Percentiles rank a stretch among this genome's conserved stretches.
phyloP scores from a whole-genome alignment of 2,329 filamentous ascomycete genomes.

The Fusarium paranaense region DNA sequence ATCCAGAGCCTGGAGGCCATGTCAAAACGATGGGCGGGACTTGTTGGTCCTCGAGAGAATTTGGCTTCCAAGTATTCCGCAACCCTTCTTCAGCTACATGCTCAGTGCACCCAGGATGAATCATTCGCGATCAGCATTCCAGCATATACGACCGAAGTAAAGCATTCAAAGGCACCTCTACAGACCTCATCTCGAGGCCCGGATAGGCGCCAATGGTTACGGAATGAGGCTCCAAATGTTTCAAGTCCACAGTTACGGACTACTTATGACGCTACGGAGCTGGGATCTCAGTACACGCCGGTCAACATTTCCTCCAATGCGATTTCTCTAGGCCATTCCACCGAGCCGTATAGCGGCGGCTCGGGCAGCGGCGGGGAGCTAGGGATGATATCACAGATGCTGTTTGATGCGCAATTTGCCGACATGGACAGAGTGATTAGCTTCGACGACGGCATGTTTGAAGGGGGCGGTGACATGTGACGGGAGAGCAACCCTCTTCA shows the following conservation, averaged over 20 bases:
- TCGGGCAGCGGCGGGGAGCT: neutral
- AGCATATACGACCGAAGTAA: conserved; percentile 29
- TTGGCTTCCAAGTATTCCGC: neutral
- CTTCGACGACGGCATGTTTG: conserved; percentile 61
- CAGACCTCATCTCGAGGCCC: neutral
- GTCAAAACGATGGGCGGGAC: conserved; percentile 35
- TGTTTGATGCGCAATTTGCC: conserved; percentile 67
- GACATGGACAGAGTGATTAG: conserved; percentile 57
- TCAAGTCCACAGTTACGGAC: neutral
- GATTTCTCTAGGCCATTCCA: neutral
- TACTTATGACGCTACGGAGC: neutral
- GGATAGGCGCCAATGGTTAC: neutral
- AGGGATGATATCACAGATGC: conserved; percentile 57
- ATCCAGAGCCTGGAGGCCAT: conserved; percentile 38
- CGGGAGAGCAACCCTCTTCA: neutral
- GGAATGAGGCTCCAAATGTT: neutral
- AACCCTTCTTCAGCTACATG: neutral
- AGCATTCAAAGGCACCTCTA: conserved; percentile 1
- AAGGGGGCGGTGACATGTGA: neutral
- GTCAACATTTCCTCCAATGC: neutral
- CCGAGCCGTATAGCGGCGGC: neutral
- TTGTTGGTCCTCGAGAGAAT: neutral
- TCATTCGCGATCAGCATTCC: conserved; percentile 20
- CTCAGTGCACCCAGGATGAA: conserved; percentile 11
- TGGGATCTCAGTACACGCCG: neutral